phyloP scores from a whole-genome alignment of 2,329 filamentous ascomycete species.

The Diaporthe citri region DNA sequence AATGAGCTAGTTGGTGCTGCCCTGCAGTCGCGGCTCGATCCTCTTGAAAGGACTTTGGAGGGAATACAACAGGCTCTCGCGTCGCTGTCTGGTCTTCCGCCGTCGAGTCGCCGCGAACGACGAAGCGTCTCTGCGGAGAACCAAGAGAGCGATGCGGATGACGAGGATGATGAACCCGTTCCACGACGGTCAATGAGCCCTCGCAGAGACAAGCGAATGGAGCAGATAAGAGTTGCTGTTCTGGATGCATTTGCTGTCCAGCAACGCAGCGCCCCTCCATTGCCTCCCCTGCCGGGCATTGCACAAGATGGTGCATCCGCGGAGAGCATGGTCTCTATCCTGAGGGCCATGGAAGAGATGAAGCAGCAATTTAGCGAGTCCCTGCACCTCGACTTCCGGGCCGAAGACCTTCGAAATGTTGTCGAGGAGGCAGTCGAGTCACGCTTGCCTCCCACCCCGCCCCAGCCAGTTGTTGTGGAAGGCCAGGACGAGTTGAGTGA shows the following conservation, averaged over 20 bases:
- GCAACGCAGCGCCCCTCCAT: conserved; percentile 55
- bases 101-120: conserved; percentile 73
- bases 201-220: conserved; percentile 80
- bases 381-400: conserved; percentile 58
- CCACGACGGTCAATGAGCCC: conserved; percentile 81
- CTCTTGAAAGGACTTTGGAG: conserved; percentile 83
- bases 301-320: conserved; percentile 44
- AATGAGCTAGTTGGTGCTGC: conserved; percentile 86
- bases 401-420: conserved; percentile 70
- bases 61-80: conserved; percentile 79
- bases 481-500: conserved; percentile 60
- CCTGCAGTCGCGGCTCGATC: conserved; percentile 81
- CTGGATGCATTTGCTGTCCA: conserved; percentile 78
- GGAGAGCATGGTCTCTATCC: conserved; percentile 63
- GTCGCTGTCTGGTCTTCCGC: conserved; percentile 66
- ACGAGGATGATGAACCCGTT: conserved; percentile 79
- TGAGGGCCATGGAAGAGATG: conserved; percentile 76
- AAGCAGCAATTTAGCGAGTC: conserved; percentile 65
- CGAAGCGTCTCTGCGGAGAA: conserved; percentile 80
- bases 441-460: conserved; percentile 65
- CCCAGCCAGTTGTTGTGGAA: conserved; percentile 61
- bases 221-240: conserved; percentile 82
- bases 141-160: conserved; percentile 90
- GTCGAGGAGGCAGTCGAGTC: conserved; percentile 73
- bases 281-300: conserved; percentile 44